These are phyloP conservation scores for Sugiyamaella americana DNA, from an alignment of 805 yeast species.

Conservation along the genomic window DNA sequence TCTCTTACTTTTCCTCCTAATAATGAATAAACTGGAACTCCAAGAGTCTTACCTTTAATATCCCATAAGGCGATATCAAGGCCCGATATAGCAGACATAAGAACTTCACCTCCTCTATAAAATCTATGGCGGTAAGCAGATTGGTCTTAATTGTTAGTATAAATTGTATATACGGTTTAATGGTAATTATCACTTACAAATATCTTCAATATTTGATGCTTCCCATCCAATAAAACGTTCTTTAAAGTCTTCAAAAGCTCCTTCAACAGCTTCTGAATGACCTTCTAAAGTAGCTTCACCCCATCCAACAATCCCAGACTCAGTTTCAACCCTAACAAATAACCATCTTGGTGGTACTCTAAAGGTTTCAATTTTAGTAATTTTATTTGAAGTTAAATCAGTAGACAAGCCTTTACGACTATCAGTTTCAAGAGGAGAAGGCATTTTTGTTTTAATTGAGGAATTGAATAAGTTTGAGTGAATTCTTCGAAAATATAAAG, in stretches of 20 bases:
- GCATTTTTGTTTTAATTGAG: too few species aligned
- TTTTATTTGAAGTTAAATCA: constrained; percentile 10
- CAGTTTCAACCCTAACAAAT: constrained; percentile 27
- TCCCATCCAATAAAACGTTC: constrained; percentile 32
- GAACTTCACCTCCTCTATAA: constrained; percentile 31
- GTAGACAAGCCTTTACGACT: constrained; percentile 8
- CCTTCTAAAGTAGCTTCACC: constrained; percentile 32
- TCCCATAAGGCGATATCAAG: constrained; percentile 33
- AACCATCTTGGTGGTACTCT: constrained; percentile 31
- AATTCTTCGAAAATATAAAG: too few species aligned
- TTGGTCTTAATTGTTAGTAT: constrained; percentile 9
- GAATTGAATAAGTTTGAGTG: too few species aligned
- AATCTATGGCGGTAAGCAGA: constrained; percentile 29
- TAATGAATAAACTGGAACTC: constrained; percentile 29
- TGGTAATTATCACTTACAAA: constrained; percentile 17
- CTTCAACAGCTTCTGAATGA: constrained; percentile 31
- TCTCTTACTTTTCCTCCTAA: constrained; percentile 31
- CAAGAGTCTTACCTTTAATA: constrained; percentile 29
- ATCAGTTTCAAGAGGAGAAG: constrained; percentile 10
- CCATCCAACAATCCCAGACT: constrained; percentile 28
- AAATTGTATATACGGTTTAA: neutral
- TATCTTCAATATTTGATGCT: constrained; percentile 27
- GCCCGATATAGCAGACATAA: constrained; percentile 31
- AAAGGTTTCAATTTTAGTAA: constrained; percentile 26
- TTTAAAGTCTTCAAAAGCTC: constrained; percentile 28